phyloP scores from a whole-genome alignment of 139 green algal species.

The Chlamydomonas sp. region DNA sequence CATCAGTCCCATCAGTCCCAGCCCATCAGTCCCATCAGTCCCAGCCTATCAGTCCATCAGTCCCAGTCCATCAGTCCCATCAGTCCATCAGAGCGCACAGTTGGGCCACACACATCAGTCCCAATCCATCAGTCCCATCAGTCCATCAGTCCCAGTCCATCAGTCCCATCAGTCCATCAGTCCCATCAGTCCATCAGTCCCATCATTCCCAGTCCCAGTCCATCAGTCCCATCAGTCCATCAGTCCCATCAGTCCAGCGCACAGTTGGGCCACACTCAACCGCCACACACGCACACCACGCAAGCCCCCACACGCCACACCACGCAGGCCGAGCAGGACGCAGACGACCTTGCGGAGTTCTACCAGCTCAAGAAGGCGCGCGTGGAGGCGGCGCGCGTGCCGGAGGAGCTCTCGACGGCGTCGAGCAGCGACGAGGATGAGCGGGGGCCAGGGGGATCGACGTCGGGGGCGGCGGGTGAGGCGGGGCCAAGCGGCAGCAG shows the following conservation, averaged over 20 bases:
- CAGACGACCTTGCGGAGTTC: conserved; percentile 54
- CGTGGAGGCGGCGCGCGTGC: conserved; percentile 27
- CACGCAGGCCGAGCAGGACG: conserved; percentile 55
- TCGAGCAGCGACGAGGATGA: background rate
- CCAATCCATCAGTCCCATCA: background rate
- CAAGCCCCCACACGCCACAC: conserved; percentile 10
- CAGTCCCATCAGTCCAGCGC: conserved; percentile 32
- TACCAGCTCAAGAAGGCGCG: conserved; percentile 49
- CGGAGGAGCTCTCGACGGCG: conserved; percentile 8
- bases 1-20: no score
- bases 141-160: no score
- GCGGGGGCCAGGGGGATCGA: background rate
- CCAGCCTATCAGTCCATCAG: no score
- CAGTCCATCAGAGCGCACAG: background rate
- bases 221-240: background rate
- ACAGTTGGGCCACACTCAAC: conserved; percentile 32
- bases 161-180: background rate
- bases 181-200: background rate
- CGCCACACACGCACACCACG: conserved; percentile 13
- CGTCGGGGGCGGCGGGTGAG: background rate
- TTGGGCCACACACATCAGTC: background rate
- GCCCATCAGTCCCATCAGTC: no score
- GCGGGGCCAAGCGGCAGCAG: conserved; percentile 2
- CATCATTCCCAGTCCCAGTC: background rate
- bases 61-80: no score